Percentiles rank a stretch among this genome's conserved stretches.
Conservation (phyloP, 352 stramenopile genomes). For the Pythium scleroteichum region DNA sequence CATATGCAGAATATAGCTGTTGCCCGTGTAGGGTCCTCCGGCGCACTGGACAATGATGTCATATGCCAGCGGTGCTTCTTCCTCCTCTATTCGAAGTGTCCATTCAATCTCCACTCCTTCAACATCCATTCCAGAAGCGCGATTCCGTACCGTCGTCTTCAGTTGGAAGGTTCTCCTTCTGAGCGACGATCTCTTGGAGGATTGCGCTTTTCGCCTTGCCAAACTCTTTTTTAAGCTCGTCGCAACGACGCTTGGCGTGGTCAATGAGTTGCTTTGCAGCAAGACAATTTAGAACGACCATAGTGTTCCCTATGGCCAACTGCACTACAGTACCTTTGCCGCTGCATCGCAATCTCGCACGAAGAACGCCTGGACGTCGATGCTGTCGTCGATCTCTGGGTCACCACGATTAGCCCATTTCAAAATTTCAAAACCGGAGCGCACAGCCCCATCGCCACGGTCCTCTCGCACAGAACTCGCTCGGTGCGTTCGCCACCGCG, state of each 20-base stretch:
- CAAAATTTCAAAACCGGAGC: slow-evolving; percentile 10
- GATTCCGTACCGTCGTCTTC: slow-evolving; percentile 22
- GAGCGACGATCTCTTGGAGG: slow-evolving; percentile 50
- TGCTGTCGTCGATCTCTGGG: slow-evolving; percentile 23
- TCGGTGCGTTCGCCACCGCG: too few relatives aligned
- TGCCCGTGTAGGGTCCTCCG: slow-evolving; percentile 58
- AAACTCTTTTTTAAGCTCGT: slow-evolving; percentile 53
- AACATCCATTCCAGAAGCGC: neutral
- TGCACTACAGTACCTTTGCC: slow-evolving; percentile 35
- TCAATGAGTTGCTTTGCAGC: slow-evolving; percentile 53
- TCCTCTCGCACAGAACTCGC: too few relatives aligned
- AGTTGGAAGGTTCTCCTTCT: slow-evolving; percentile 55
- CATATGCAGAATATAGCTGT: slow-evolving; percentile 60
- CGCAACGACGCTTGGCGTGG: slow-evolving; percentile 47
- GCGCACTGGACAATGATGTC: slow-evolving; percentile 55
- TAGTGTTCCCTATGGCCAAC: neutral
- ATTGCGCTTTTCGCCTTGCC: slow-evolving; percentile 56
- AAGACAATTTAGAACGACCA: slow-evolving; percentile 1
- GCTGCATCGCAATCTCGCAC: slow-evolving; percentile 42
- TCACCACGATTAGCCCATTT: slow-evolving; percentile 1
- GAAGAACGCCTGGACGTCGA: slow-evolving; percentile 55
- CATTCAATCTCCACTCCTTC: neutral
- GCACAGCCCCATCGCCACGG: too few relatives aligned
- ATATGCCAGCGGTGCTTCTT: slow-evolving; percentile 33
- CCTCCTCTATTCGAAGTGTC: neutral